phyloP scores from a whole-genome alignment of 176 grass and related monocot species.

The Paspalum notatum region DNA sequence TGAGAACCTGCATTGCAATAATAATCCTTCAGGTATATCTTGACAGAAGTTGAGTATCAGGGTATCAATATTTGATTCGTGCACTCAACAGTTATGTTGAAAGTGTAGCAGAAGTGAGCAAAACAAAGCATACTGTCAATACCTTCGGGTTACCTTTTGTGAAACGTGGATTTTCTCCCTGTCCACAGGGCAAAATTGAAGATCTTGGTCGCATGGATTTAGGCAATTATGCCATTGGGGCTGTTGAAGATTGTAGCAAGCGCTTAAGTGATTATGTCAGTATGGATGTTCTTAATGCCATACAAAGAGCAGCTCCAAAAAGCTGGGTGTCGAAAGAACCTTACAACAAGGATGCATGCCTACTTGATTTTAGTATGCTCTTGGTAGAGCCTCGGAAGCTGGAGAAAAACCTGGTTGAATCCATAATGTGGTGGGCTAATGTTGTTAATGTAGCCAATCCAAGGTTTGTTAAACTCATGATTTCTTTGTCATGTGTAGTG shows the following conservation, averaged over 20 bases:
- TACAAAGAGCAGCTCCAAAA: slow-evolving; percentile 64
- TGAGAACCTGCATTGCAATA: slow-evolving; percentile 9
- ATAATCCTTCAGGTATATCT: not conserved
- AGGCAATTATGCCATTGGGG: slow-evolving; percentile 52
- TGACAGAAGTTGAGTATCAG: not conserved
- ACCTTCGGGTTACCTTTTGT: not conserved
- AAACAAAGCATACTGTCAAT: not conserved
- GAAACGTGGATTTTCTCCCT: slow-evolving; percentile 2
- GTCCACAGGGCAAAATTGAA: slow-evolving; percentile 73
- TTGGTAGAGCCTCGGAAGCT: slow-evolving; percentile 71
- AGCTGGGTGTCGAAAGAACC: slow-evolving; percentile 55
- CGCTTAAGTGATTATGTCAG: slow-evolving; percentile 65
- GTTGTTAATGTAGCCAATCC: slow-evolving; percentile 53
- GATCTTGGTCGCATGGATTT: slow-evolving; percentile 69
- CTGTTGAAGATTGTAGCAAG: slow-evolving; percentile 73
- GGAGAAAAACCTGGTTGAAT: slow-evolving; percentile 45
- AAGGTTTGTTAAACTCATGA: slow-evolving; percentile 44
- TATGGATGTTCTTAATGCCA: slow-evolving; percentile 69
- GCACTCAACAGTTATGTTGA: not conserved
- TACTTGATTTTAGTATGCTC: slow-evolving; percentile 72
- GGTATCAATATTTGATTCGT: not conserved
- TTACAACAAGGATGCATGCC: slow-evolving; percentile 70
- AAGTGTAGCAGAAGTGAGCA: not conserved
- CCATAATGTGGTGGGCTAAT: slow-evolving; percentile 66
- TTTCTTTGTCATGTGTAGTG: not conserved